Base-by-base conservation (phyloP, 768 basidiomycete genomes). In the Chalciporus pseudorubinellus region DNA sequence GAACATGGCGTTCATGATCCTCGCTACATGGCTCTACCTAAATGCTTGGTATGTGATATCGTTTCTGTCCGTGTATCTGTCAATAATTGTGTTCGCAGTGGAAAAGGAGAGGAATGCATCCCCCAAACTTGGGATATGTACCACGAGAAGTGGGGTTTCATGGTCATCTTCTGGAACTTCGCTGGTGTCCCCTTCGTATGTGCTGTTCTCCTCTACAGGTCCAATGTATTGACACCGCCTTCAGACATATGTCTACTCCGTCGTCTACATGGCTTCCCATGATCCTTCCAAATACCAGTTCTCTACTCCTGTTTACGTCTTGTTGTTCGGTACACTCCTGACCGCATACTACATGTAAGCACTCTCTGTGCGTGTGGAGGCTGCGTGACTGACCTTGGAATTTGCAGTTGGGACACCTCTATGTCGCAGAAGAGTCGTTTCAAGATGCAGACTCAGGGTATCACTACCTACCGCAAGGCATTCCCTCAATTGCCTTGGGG, bases 71-170 rank as follows among this genome's bases (percentile, higher is more conserved):
- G 1, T 13, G 6, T 6, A 54, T n/a, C 21, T 14, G 3, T 58
- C 8, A 31, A 52, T 50, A 49, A 48, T 53, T 26, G 13, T 4
- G 13, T 50, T 29, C 36, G 29, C 50, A 90, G 89, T 64, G 89
- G 81, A 53, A 97, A 97, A 69, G 94, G 89, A 38, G 94, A 95
- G 62, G 93, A 95, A 64, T 93, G 90, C 62, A 93, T 95, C 55
- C 92, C 92, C 6, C 92, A 95, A 70, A 95, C 93, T 2, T 98
- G 97, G 95, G 97, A 98, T 63, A 99, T 99, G 92, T 97, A 86
- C 76, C 92, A 95, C 61, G 95, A 99, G 66, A 99, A 99, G 80
- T 92, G 90, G 90, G 91, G 95, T 26, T 98, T 95, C 78, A 87
- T 98, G 82, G 87, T 98, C 57, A 97, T 97, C 65, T 98, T 98